Evolutionary conservation across 805 yeast species (phyloP).

Genomic region (Brettanomyces custersianus): DNA sequence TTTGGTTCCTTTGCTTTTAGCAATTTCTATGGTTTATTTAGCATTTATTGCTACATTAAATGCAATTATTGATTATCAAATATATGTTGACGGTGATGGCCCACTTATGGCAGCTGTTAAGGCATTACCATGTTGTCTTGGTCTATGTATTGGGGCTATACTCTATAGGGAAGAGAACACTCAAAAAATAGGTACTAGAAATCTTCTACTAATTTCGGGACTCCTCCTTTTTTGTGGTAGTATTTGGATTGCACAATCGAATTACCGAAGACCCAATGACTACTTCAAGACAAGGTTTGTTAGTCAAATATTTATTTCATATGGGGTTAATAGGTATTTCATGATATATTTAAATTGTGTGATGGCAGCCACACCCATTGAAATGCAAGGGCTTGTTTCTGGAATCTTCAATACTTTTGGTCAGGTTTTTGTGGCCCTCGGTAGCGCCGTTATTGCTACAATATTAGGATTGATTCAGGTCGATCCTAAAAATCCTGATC

Average conservation of each 20-base stretch:
- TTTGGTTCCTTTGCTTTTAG: conserved; percentile 11
- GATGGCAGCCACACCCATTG: conserved; percentile 14
- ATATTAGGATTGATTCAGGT: conserved; percentile 6
- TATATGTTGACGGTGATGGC: conserved; percentile 22
- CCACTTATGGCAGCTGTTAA: conserved; percentile 30
- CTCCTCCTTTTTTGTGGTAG: conserved; percentile 7
- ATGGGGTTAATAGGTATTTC: conserved; percentile 23
- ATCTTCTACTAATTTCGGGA: conserved; percentile 8
- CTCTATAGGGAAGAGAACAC: conserved; percentile 9
- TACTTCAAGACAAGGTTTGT: conserved; percentile 20
- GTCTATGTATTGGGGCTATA: conserved; percentile 21
- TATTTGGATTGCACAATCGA: conserved; percentile 15
- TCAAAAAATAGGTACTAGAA: conserved; percentile 15
- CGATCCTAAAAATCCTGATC: conserved; percentile 1
- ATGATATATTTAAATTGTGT: conserved; percentile 26
- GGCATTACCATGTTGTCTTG: conserved; percentile 26
- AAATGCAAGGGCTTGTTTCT: conserved; percentile 13
- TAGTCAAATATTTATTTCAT: conserved; percentile 15
- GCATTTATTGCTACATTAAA: conserved; percentile 5
- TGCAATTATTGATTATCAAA: conserved; percentile 12
- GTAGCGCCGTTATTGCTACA: conserved; percentile 11
- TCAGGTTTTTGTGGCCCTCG: conserved; percentile 10
- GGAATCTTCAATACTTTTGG: conserved; percentile 12
- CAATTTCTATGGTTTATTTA: conserved; percentile 6
- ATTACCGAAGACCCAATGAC: conserved; percentile 9